phyloP scores from a whole-genome alignment of 2,329 filamentous ascomycete genomes.

The Onygenales sp. region DNA sequence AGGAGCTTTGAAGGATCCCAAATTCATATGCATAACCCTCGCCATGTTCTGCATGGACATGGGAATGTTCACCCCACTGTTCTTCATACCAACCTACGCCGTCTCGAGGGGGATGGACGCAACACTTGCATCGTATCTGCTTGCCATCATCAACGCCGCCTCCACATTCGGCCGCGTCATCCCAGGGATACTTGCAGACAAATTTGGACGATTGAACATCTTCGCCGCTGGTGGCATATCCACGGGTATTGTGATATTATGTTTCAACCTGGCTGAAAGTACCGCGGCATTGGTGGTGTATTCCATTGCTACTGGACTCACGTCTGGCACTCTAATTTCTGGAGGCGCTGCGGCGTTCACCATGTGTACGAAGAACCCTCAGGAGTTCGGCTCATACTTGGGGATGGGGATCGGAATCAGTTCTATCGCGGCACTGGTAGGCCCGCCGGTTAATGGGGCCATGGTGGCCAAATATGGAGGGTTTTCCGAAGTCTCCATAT shows the following conservation, averaged over 20 bases:
- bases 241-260: conserved; percentile 21
- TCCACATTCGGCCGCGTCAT: conserved; percentile 27
- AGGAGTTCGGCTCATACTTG: conserved; percentile 6
- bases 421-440: conserved; percentile 39
- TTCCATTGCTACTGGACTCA: conserved; percentile 23
- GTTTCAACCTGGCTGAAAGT: conserved; percentile 16
- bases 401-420: conserved; percentile 17
- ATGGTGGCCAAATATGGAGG: conserved; percentile 34
- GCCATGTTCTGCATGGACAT: conserved; percentile 17
- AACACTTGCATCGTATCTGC: conserved; percentile 17
- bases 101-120: conserved; percentile 14
- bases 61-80: conserved; percentile 23
- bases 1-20: conserved; percentile 14
- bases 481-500: conserved; percentile 28
- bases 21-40: conserved; percentile 14
- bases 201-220: conserved; percentile 23
- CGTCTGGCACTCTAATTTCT: conserved; percentile 25
- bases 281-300: conserved; percentile 23
- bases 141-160: conserved; percentile 24
- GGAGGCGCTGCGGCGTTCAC: conserved; percentile 5
- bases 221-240: conserved; percentile 14
- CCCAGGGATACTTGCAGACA: conserved; percentile 24
- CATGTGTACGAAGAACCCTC: conserved; percentile 1
- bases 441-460: conserved; percentile 39
- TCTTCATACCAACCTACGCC: conserved; percentile 23